Evolutionary conservation across 2,329 filamentous ascomycete species (phyloP).

Genomic region (Chlorencoelia australis): DNA sequence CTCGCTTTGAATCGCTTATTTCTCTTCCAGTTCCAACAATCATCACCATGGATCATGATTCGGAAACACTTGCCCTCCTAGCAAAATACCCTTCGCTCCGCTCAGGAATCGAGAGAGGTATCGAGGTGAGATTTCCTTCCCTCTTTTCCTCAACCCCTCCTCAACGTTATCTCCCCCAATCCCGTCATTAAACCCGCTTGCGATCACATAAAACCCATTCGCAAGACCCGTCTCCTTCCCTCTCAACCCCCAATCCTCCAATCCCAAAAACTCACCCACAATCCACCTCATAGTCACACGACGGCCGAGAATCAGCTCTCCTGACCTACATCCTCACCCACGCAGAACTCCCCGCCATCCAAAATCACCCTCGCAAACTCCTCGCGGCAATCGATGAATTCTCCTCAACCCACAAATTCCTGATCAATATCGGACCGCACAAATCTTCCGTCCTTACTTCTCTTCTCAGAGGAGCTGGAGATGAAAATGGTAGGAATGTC

Average conservation of each 20-base stretch:
- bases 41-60: no score
- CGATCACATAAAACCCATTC: conserved; percentile 7
- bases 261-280: conserved; percentile 34
- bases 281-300: conserved; percentile 46
- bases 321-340: conserved; percentile 57
- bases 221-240: conserved; percentile 40
- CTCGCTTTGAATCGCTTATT: no score
- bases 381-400: conserved; percentile 62
- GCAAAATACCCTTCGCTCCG: no score
- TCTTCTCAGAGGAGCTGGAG: conserved; percentile 52
- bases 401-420: conserved; percentile 50
- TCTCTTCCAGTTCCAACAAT: no score
- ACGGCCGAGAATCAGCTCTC: conserved; percentile 64
- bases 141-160: no score
- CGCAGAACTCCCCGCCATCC: conserved; percentile 48
- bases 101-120: no score
- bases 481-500: no score
- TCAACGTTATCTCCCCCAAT: no score
- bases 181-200: no score
- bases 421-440: conserved; percentile 68
- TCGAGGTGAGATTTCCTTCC: no score
- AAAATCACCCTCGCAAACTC: conserved; percentile 50
- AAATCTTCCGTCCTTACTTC: conserved; percentile 62
- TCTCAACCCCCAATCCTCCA: conserved; percentile 42
- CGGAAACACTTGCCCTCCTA: no score